These are phyloP conservation scores for Fraxinus ornus DNA, from an alignment of 305 asterid species.

Conservation along the genomic window DNA sequence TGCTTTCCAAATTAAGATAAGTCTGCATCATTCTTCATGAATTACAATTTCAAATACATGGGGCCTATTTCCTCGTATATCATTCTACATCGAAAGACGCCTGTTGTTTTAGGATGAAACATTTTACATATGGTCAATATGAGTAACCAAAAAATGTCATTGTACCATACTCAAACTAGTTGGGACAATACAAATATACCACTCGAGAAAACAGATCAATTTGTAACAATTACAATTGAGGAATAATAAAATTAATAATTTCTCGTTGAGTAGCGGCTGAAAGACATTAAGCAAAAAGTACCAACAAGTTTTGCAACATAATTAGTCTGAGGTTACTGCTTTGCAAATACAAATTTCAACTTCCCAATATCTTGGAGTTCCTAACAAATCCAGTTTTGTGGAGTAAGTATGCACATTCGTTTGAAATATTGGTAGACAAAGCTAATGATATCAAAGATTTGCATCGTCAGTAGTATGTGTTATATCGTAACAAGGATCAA, in stretches of 20 bases:
- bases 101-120: neutral
- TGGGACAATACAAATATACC: neutral
- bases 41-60: neutral
- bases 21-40: neutral
- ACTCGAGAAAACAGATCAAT: neutral
- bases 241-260: neutral
- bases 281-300: neutral
- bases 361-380: neutral
- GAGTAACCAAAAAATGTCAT: conserved; percentile 3
- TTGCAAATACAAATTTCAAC: too few species aligned
- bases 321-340: neutral
- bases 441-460: neutral
- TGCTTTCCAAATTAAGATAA: conserved; percentile 6
- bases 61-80: neutral
- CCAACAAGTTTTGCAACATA: neutral
- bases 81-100: neutral
- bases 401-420: neutral
- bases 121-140: neutral
- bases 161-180: conserved; percentile 7
- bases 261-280: neutral
- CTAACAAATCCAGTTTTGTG: neutral
- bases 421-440: neutral
- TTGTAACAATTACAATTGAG: conserved; percentile 8
- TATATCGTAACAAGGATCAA: neutral
- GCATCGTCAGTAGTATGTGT: neutral